Evolutionary conservation across 768 basidiomycete genomes (phyloP), one percentile per base, ranked within the genome.

Genomic region (Filobasidium wieringae): DNA sequence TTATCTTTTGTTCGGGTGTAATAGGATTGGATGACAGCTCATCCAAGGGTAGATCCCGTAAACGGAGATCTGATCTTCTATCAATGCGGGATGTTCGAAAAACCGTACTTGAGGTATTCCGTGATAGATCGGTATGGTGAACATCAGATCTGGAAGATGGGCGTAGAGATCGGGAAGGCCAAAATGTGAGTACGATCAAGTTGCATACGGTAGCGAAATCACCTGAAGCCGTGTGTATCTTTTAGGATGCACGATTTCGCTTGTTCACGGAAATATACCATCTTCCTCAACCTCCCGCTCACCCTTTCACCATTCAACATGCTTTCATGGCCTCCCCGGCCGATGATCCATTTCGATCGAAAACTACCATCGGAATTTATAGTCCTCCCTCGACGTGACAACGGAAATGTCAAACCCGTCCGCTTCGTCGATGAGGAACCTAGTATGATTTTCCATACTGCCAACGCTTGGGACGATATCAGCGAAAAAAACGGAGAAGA

Each of bases 11-110:
- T 89, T 14, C 30, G 12, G 2, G 29, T 51, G 4, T 6, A 29
- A 29, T 78, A 86, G 31, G 83, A 84, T 69, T 96, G 90, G 86
- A 78, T 90, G 60, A 78, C 85, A 1, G 78, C 74, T n/a, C 92
- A 97, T 74, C 92, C 93, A 7, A 83, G 82, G 60, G 84, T 95
- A 51, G 82, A 72, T 55, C 71, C 71, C 0, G 52, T 72, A 2
- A 69, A 70, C 37, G 71, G 71, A 1, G 66, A 68, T 17, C 51
- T 72, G 19, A 53, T 72, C 4, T 67, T 70, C 59, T 72, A 70
- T 53, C 67, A 69, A n/a, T 67, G 66, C 8, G 65, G 65, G 24
- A 72, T 72, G 71, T 72, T 72, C 41, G 66, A 66, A 29, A 63
- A 60, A 2, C 67, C 71, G 3, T 67, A 72, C 55, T 63, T 62